Evolutionary conservation across 495 filamentous ascomycete species (phyloP).

Genomic region (Amniculicola lignicola): DNA sequence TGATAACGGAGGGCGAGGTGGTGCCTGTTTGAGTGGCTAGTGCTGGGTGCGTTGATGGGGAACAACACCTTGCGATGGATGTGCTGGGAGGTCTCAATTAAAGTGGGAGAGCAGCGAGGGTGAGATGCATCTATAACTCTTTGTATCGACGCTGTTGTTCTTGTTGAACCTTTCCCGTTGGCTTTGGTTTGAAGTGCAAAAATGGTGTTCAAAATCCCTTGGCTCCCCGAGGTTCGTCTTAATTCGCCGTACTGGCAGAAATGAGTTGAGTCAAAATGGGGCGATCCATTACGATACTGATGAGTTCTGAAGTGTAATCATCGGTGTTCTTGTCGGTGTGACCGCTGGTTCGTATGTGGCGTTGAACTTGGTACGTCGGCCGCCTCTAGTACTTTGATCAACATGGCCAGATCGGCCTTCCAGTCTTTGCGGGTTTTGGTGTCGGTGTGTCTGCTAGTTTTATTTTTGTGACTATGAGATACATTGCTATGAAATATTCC

Average conservation of each 20-base stretch:
- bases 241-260: conserved; percentile 2
- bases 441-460: conserved; percentile 10
- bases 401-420: conserved; percentile 4
- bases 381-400: conserved; percentile 22
- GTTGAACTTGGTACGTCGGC: conserved; percentile 11
- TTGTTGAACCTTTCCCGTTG: no score
- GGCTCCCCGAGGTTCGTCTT: neutral
- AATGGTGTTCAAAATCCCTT: neutral
- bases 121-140: no score
- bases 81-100: no score
- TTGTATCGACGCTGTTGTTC: no score
- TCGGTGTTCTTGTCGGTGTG: neutral
- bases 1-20: no score
- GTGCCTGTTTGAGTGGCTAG: no score
- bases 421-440: conserved; percentile 3
- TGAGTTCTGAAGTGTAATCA: neutral
- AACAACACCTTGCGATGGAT: no score
- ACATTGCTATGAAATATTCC: conserved; percentile 17
- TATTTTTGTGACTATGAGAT: conserved; percentile 16
- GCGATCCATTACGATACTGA: neutral
- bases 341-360: neutral
- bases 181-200: neutral
- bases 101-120: no score
- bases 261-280: neutral
- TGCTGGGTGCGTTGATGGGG: no score